Conservation (phyloP, 73 alveolate genomes). For the Paramecium pentaurelia region DNA sequence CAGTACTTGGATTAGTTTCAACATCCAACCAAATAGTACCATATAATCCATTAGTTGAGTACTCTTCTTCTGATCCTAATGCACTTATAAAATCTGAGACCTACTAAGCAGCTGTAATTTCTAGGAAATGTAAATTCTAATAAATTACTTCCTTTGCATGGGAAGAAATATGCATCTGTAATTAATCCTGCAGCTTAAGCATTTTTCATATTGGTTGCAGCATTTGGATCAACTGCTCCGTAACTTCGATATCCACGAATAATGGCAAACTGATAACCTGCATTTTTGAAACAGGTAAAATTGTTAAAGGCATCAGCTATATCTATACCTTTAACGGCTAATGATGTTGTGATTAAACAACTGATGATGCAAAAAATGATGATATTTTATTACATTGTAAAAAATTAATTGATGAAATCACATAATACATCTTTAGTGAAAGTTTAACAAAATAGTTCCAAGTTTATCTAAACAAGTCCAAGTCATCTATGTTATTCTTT, state of each 20-base stretch:
- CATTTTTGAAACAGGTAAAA: conserved; percentile 65
- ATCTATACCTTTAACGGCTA: conserved; percentile 32
- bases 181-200: conserved; percentile 79
- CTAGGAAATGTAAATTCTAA: not conserved
- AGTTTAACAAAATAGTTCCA: not conserved
- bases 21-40: conserved; percentile 83
- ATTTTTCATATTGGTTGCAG: conserved; percentile 54
- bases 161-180: conserved; percentile 82
- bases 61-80: conserved; percentile 42
- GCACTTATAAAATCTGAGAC: conserved; percentile 50
- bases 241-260: conserved; percentile 72
- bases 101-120: conserved; percentile 59
- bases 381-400: not conserved
- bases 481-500: not conserved
- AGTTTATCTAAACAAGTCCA: not conserved
- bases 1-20: conserved; percentile 75
- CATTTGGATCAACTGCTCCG: conserved; percentile 77
- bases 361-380: not conserved
- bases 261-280: conserved; percentile 70
- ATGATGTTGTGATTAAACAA: not conserved
- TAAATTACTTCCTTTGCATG: conserved; percentile 58
- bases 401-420: not conserved
- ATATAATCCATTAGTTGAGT: not conserved
- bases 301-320: conserved; percentile 31
- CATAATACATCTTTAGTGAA: not conserved